phyloP scores from a whole-genome alignment of 192 early-diverging fungal species.

The Chytriomyces hyalinus region DNA sequence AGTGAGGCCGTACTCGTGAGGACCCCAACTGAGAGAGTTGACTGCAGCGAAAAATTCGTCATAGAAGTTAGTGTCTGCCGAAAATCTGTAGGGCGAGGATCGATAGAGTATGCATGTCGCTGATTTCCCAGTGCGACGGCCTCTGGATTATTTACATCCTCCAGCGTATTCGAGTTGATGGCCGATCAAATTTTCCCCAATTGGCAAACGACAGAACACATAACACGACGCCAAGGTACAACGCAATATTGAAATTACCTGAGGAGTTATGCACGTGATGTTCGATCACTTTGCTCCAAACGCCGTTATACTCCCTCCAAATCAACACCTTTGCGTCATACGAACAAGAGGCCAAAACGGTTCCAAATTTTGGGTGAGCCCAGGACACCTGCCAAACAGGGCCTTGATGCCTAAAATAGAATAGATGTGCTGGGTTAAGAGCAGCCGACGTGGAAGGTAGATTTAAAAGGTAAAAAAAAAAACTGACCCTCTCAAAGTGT shows the following conservation, averaged over 20 bases:
- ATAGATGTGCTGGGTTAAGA: neutral
- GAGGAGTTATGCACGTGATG: constrained; percentile 88
- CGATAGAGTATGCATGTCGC: too few species aligned
- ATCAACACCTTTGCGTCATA: constrained; percentile 96
- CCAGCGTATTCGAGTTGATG: too few species aligned
- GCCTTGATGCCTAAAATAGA: constrained; percentile 77
- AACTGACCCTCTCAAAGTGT: constrained; percentile 74
- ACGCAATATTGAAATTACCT: constrained; percentile 56
- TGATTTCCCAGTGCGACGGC: too few species aligned
- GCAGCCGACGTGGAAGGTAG: neutral
- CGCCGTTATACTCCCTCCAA: constrained; percentile 90
- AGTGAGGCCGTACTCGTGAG: constrained; percentile 93
- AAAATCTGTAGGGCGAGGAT: too few species aligned
- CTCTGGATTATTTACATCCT: too few species aligned
- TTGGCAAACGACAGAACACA: too few species aligned
- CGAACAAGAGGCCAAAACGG: constrained; percentile 92
- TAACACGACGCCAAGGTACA: too few species aligned
- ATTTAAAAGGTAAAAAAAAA: neutral
- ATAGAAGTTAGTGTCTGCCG: neutral
- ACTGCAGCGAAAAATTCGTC: constrained; percentile 55
- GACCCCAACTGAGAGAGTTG: constrained; percentile 95
- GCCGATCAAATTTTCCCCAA: too few species aligned
- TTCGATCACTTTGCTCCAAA: constrained; percentile 83
- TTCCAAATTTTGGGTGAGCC: constrained; percentile 98
- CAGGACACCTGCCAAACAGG: constrained; percentile 99